phyloP scores from a whole-genome alignment of 192 early-diverging fungal genomes.

The Backusella luteola region DNA sequence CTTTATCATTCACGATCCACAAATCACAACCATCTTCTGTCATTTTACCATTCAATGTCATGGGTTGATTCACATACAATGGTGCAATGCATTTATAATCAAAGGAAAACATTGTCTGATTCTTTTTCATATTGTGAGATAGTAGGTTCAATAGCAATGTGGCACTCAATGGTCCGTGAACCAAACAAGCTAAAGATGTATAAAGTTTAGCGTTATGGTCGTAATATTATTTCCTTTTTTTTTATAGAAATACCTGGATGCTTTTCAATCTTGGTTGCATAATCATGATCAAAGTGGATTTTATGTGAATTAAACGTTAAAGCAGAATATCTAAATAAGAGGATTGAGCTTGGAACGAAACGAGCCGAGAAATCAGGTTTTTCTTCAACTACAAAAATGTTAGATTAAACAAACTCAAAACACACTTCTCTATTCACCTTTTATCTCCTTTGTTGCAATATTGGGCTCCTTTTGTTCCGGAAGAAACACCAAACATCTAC shows the following conservation, averaged over 20 bases:
- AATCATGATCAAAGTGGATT: constrained; percentile 18
- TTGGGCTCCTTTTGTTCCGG: constrained; percentile 9
- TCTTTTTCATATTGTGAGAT: neutral
- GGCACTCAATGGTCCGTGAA: constrained; percentile 16
- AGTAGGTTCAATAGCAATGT: constrained; percentile 14
- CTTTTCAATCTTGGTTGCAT: constrained; percentile 8
- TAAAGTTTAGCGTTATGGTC: neutral
- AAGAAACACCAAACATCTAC: constrained; percentile 68
- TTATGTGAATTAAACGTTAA: constrained; percentile 18
- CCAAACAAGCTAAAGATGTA: neutral
- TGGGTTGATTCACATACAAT: constrained; percentile 1
- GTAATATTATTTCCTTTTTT: neutral
- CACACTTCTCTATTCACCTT: neutral
- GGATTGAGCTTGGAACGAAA: neutral
- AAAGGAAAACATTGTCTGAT: neutral
- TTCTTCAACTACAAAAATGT: neutral
- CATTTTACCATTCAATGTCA: neutral
- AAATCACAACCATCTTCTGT: neutral
- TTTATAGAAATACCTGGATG: neutral
- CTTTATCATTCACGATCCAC: constrained; percentile 18
- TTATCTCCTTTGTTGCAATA: neutral
- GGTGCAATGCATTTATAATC: constrained; percentile 13
- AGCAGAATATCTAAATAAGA: constrained; percentile 18
- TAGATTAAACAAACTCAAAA: neutral
- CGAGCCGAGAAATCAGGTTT: neutral